Conservation (phyloP, 176 grass and related monocot genomes). For the Oryza meyeriana region DNA sequence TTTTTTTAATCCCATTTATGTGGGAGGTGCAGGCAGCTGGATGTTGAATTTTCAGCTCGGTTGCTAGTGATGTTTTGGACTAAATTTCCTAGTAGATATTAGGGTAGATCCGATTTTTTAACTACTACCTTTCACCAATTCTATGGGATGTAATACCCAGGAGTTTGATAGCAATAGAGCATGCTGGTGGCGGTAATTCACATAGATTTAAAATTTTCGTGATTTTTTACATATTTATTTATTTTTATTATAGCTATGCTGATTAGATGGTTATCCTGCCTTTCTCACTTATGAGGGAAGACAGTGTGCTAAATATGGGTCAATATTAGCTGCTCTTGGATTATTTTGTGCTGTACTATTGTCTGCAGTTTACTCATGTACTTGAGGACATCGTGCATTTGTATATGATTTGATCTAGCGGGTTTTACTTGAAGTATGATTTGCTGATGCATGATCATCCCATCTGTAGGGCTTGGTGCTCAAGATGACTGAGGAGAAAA, state of each 20-base stretch:
- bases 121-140: not conserved
- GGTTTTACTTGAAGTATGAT: not conserved
- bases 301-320: not conserved
- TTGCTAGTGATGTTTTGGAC: not conserved
- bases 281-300: not conserved
- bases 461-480: slow-evolving; percentile 45
- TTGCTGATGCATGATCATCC: not conserved
- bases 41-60: not conserved
- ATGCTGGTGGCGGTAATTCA: not conserved
- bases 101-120: not conserved
- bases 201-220: not conserved
- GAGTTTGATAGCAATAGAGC: not conserved
- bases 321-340: not conserved
- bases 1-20: slow-evolving; percentile 11
- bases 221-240: not conserved
- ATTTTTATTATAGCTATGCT: not conserved
- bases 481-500: slow-evolving; percentile 28
- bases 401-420: slow-evolving; percentile 18
- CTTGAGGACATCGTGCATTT: not conserved
- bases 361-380: not conserved
- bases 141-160: not conserved
- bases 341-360: not conserved
- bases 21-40: not conserved
- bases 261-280: not conserved
- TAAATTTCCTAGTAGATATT: not conserved